These are phyloP conservation scores for Zostera marina DNA, from an alignment of 116 monocot species.

Conservation along the genomic window DNA sequence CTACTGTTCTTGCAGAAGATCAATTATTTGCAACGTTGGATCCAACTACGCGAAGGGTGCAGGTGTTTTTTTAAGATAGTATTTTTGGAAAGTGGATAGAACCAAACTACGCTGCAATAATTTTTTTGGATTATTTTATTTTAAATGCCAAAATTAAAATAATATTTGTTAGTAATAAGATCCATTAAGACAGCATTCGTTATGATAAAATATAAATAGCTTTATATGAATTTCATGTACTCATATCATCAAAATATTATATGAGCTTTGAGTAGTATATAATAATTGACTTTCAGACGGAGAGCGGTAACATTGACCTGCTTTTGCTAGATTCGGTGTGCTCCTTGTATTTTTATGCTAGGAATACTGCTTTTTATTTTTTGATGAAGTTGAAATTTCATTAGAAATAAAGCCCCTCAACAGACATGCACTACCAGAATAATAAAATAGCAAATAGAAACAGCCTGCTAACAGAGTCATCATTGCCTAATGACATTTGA, in stretches of 20 bases:
- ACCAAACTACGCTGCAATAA: not conserved
- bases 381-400: too few relatives aligned
- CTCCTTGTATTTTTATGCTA: too few relatives aligned
- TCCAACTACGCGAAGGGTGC: slow-evolving; percentile 92
- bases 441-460: too few relatives aligned
- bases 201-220: not conserved
- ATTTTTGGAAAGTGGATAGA: not conserved
- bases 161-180: not conserved
- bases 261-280: too few relatives aligned
- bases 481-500: too few relatives aligned
- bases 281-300: too few relatives aligned
- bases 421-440: too few relatives aligned
- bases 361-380: too few relatives aligned
- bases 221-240: not conserved
- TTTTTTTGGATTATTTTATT: not conserved
- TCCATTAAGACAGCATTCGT: not conserved
- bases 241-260: not conserved
- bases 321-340: too few relatives aligned
- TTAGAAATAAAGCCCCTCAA: too few relatives aligned
- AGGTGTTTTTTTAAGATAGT: slow-evolving; percentile 18
- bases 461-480: too few relatives aligned
- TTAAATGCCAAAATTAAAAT: not conserved
- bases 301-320: too few relatives aligned
- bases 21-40: slow-evolving; percentile 92
- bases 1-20: slow-evolving; percentile 90